Conservation (phyloP, 2,329 filamentous ascomycete species). For the Dothidotthia symphoricarpi region DNA sequence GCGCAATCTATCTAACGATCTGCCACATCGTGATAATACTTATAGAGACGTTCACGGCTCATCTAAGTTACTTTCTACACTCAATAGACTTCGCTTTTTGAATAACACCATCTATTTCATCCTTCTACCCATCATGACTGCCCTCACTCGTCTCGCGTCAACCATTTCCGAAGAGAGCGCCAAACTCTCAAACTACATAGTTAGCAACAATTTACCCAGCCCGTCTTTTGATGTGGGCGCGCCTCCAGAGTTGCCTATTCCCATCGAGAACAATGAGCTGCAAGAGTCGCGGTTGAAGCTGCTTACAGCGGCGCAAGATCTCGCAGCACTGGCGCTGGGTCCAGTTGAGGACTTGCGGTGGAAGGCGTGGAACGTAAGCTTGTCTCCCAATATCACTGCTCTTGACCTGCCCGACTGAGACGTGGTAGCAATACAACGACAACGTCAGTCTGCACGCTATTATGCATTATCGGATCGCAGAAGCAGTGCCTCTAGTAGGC, state of each 20-base stretch:
- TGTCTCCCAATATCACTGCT: too few species aligned
- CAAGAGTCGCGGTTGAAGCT: slow-evolving; percentile 1
- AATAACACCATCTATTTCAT: too few species aligned
- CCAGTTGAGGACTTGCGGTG: slow-evolving; percentile 3
- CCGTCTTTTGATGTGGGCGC: slow-evolving; percentile 1
- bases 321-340: slow-evolving; percentile 2
- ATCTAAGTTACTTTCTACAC: too few species aligned
- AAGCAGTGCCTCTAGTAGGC: slow-evolving; percentile 1
- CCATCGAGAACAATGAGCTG: slow-evolving; percentile 1
- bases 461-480: not conserved
- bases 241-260: slow-evolving; percentile 2
- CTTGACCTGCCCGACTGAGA: not conserved
- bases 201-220: slow-evolving; percentile 1
- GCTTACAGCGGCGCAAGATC: slow-evolving; percentile 3
- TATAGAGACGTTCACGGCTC: too few species aligned
- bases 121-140: slow-evolving; percentile 2
- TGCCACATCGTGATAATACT: too few species aligned
- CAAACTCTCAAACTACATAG: slow-evolving; percentile 3
- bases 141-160: slow-evolving; percentile 7
- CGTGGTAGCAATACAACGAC: slow-evolving; percentile 1
- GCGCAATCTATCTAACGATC: too few species aligned
- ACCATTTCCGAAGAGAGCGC: slow-evolving; percentile 1
- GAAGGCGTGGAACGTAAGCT: slow-evolving; percentile 4
- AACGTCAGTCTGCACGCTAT: slow-evolving; percentile 4
- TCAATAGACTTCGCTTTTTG: not conserved